Evolutionary conservation across 2,329 filamentous ascomycete genomes (phyloP).

Genomic region (Scorias spongiosa): DNA sequence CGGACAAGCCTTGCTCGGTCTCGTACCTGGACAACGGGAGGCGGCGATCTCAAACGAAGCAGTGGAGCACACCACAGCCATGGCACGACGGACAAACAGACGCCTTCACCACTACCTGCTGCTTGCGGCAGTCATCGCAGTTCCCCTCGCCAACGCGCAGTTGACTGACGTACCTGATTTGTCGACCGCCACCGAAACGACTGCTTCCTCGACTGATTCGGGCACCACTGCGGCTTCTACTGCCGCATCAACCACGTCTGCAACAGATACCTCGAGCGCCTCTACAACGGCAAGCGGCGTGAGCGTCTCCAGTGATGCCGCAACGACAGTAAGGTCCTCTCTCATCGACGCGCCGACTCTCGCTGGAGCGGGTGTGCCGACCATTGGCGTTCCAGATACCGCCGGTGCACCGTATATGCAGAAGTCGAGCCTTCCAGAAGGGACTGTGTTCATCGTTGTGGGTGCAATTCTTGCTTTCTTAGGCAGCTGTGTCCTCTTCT

Average conservation of each 20-base stretch:
- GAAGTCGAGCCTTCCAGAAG: conserved; percentile 68
- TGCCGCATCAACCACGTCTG: conserved; percentile 6
- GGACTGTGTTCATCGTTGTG: conserved; percentile 91
- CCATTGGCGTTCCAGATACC: conserved; percentile 67
- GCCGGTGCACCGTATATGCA: conserved; percentile 83
- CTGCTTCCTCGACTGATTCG: conserved; percentile 9
- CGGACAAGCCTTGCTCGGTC: no score
- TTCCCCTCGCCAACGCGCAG: conserved; percentile 12
- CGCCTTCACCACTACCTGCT: neutral
- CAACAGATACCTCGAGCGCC: conserved; percentile 9
- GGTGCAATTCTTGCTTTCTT: conserved; percentile 77
- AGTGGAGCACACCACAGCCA: neutral
- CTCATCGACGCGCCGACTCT: conserved; percentile 37
- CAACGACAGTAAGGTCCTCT: conserved; percentile 10
- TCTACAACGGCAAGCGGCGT: conserved; percentile 5
- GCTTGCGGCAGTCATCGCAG: conserved; percentile 11
- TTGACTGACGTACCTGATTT: conserved; percentile 15
- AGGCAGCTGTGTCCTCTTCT: conserved; percentile 65
- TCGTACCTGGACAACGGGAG: neutral
- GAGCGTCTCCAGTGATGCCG: neutral
- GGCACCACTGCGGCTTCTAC: conserved; percentile 15
- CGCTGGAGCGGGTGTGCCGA: conserved; percentile 44
- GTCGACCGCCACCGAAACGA: conserved; percentile 5
- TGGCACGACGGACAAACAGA: neutral
- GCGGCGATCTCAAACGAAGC: neutral